Percentiles rank a stretch among this genome's conserved stretches.
These are phyloP conservation scores for Trametes pubescens DNA, from an alignment of 1,284 basidiomycete genomes.

Conservation along the genomic window DNA sequence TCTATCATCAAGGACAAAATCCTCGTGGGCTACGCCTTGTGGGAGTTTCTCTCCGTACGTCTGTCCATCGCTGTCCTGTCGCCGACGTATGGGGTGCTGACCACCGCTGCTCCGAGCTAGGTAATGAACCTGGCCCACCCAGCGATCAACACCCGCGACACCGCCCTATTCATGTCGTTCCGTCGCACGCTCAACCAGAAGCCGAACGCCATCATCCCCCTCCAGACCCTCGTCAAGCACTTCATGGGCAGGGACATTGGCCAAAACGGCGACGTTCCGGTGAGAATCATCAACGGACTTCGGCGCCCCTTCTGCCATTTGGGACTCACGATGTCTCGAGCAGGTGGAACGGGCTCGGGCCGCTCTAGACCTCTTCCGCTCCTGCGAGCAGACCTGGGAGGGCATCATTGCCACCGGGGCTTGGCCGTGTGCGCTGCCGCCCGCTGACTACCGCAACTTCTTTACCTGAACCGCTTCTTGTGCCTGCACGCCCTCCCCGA, in stretches of 20 bases:
- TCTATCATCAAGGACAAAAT: conserved; percentile 56
- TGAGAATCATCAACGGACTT: conserved; percentile 41
- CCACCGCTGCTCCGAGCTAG: conserved; percentile 42
- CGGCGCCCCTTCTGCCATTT: conserved; percentile 7
- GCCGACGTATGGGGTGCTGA: conserved; percentile 13
- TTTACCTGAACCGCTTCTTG: conserved; percentile 39
- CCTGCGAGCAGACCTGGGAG: conserved; percentile 59
- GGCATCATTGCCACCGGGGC: conserved; percentile 52
- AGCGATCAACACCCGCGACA: conserved; percentile 61
- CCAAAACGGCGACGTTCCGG: conserved; percentile 57
- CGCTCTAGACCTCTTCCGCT: conserved; percentile 63
- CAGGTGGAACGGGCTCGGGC: conserved; percentile 63
- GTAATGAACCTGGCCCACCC: conserved; percentile 62
- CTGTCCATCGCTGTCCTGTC: background rate
- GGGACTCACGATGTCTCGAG: conserved; percentile 31
- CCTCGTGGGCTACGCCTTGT: conserved; percentile 62
- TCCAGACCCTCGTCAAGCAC: conserved; percentile 54
- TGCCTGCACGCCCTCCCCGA: background rate
- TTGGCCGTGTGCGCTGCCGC: conserved; percentile 62
- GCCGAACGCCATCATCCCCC: conserved; percentile 46
- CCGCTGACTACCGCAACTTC: conserved; percentile 41
- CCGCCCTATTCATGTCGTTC: conserved; percentile 63
- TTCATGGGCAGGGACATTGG: conserved; percentile 63
- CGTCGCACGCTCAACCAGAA: conserved; percentile 54
- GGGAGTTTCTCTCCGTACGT: conserved; percentile 61